Percentiles rank a stretch among this genome's conserved stretches.
Evolutionary conservation across 2,329 filamentous ascomycete species (phyloP).

Genomic region (Penicillium polonicum): DNA sequence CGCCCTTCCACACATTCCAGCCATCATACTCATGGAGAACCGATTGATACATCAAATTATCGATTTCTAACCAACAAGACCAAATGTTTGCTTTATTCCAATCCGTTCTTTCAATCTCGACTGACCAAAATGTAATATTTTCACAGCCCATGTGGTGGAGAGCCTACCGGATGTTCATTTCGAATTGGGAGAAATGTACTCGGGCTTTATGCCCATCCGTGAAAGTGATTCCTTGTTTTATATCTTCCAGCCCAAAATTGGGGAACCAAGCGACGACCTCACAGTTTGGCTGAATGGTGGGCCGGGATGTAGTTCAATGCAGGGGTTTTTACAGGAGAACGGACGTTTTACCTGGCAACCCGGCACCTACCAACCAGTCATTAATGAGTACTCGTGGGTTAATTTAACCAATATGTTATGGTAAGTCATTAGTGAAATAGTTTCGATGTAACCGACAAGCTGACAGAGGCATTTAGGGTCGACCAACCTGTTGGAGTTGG

Average conservation of each 20-base stretch:
- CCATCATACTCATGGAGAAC: not conserved
- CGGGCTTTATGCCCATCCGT: constrained; percentile 55
- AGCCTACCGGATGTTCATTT: constrained; percentile 68
- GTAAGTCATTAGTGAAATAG: constrained; percentile 47
- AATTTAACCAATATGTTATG: constrained; percentile 76
- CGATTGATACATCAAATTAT: constrained; percentile 14
- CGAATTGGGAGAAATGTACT: constrained; percentile 58
- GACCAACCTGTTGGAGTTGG: constrained; percentile 60
- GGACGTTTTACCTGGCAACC: constrained; percentile 70
- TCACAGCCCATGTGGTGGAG: constrained; percentile 61
- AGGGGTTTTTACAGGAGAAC: constrained; percentile 73
- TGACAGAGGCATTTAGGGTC: constrained; percentile 19
- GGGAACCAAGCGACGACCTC: constrained; percentile 44
- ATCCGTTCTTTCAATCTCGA: not conserved
- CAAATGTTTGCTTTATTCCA: constrained; percentile 20
- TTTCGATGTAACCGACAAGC: not conserved
- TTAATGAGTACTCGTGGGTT: constrained; percentile 70
- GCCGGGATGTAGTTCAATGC: constrained; percentile 58
- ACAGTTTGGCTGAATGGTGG: constrained; percentile 54
- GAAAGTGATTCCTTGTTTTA: constrained; percentile 51
- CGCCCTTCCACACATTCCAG: not conserved
- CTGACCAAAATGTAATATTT: not conserved
- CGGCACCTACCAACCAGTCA: constrained; percentile 64
- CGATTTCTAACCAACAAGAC: constrained; percentile 30
- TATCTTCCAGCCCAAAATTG: constrained; percentile 49